Evolutionary conservation across 371 early-diverging fungal species (phyloP), one percentile per base, ranked within the genome.

Genomic region (Actinomucor elegans): DNA sequence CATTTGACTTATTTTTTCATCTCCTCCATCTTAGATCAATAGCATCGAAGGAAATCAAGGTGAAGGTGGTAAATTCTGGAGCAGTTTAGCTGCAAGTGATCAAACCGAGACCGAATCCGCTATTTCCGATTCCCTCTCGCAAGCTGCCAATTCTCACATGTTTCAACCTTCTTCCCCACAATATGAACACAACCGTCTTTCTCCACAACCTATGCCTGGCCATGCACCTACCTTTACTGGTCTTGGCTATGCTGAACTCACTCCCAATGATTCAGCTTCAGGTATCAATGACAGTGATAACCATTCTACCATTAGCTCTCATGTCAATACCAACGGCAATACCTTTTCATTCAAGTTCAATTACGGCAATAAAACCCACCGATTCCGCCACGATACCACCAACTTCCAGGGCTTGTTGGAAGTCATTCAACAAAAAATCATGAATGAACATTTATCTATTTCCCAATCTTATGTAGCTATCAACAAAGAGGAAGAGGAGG

Each of bases 321-420:
- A 60, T 17, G 42, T 61, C 17, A 61, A 65, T 28, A n/a, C n/a
- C n/a, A 35, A 45, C 8, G 11, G 38, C 21, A 48, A 51, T 27
- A 66, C 66, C 4, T 91, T 86, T 51, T 79, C 85, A n/a, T 91
- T 93, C 78, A 93, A 93, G 67, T 87, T 94, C 55, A 80, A 85
- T 38, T 75, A 81, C 26, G 59, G 63, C 0, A 53, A 80, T 51
- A 86, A 87, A 51, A 87, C 88, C 2, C 90, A 87, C 60, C 87
- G 94, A 20, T 89, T 92, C 62, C 82, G 79, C 38, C 69, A 84
- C 12, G 68, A 72, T 31, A 56, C 73, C 15, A 66, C 55, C 17
- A 73, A 86, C 56, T 73, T 82, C 32, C 68, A 74, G 15, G 55
- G 58, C 12, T 67, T 89, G 34, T 69, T 73, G 32, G 60, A 71